Percentiles rank a stretch among this genome's conserved stretches.
Conservation (phyloP, 805 yeast species). For the Maudiozyma serrabonitensis region DNA sequence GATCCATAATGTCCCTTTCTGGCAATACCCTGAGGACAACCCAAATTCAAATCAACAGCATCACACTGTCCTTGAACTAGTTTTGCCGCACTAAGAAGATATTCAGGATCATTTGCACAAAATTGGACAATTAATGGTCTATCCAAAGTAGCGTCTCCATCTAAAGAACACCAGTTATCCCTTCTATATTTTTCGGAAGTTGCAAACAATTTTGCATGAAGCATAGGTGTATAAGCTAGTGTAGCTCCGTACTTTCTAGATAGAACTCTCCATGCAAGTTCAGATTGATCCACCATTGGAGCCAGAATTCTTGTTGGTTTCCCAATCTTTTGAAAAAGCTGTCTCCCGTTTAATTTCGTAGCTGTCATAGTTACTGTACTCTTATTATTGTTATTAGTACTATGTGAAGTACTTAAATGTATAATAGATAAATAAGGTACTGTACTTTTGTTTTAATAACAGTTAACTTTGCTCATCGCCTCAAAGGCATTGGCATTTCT, state of each 20-base stretch:
- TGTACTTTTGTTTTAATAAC: too few species aligned
- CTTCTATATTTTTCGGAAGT: conserved; percentile 71
- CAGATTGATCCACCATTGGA: conserved; percentile 98
- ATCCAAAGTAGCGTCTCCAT: conserved; percentile 62
- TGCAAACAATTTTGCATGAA: conserved; percentile 85
- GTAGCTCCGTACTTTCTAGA: conserved; percentile 88
- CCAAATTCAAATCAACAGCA: conserved; percentile 90
- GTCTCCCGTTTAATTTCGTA: conserved; percentile 45
- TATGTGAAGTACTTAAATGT: too few species aligned
- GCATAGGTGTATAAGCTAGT: conserved; percentile 93
- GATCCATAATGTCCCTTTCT: conserved; percentile 91
- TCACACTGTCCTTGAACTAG: conserved; percentile 77
- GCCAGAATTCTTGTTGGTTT: conserved; percentile 81
- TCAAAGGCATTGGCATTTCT: neutral
- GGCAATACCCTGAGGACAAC: conserved; percentile 98
- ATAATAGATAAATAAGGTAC: too few species aligned
- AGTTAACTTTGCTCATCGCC: neutral
- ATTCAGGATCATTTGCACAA: conserved; percentile 92
- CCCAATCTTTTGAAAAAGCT: conserved; percentile 59
- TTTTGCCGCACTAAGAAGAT: conserved; percentile 70
- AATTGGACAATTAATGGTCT: conserved; percentile 90
- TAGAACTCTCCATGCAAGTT: conserved; percentile 86
- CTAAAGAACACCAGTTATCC: conserved; percentile 61
- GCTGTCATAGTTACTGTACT: neutral
- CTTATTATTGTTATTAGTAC: neutral